phyloP scores from a whole-genome alignment of 345 rosid species.

The Eucalyptus globulus region DNA sequence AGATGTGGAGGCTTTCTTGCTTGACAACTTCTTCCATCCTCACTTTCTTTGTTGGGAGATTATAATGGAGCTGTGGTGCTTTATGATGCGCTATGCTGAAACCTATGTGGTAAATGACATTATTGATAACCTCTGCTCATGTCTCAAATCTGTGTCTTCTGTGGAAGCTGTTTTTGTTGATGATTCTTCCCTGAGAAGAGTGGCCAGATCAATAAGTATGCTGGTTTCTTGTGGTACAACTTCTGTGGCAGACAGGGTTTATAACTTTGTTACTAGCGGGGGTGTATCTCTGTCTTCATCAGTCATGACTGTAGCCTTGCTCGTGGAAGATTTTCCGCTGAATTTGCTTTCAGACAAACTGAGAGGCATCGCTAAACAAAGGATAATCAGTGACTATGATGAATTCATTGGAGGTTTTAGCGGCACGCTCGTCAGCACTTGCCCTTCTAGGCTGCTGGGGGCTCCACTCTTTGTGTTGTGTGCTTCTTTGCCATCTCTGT shows the following conservation, averaged over 20 bases:
- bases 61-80: conserved; percentile 79
- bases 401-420: conserved; percentile 31
- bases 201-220: conserved; percentile 50
- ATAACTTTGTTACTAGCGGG: conserved; percentile 20
- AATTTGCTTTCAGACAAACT: conserved; percentile 36
- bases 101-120: conserved; percentile 24
- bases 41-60: conserved; percentile 79
- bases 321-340: conserved; percentile 72
- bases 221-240: conserved; percentile 39
- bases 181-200: conserved; percentile 57
- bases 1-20: conserved; percentile 48
- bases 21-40: conserved; percentile 77
- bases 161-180: conserved; percentile 38
- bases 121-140: conserved; percentile 33
- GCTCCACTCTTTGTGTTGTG: conserved; percentile 55
- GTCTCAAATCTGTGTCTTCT: conserved; percentile 40
- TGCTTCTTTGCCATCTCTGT: conserved; percentile 65
- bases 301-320: conserved; percentile 40
- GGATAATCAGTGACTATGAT: conserved; percentile 43
- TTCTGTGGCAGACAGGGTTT: conserved; percentile 45
- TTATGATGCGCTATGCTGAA: conserved; percentile 55
- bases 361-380: conserved; percentile 36
- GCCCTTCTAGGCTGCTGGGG: conserved; percentile 23
- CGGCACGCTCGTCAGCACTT: conserved; percentile 9
- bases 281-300: conserved; percentile 28